These are phyloP conservation scores for Bondarzewia mesenterica DNA, from an alignment of 1,284 basidiomycete species.

Conservation along the genomic window DNA sequence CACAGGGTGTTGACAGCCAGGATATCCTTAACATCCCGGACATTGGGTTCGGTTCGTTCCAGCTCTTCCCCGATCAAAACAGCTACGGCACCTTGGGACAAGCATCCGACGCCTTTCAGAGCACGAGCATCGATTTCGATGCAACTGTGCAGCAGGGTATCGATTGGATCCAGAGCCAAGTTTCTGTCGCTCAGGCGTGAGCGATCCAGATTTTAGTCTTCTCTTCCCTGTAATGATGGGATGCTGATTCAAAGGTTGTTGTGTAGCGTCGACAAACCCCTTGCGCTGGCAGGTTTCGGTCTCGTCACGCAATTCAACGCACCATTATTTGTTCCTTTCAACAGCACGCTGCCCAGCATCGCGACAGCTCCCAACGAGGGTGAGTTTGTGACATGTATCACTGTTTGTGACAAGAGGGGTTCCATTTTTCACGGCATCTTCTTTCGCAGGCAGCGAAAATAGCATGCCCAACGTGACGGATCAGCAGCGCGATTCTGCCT, in stretches of 20 bases:
- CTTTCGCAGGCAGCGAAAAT: no score
- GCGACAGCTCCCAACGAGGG: slow-evolving; percentile 17
- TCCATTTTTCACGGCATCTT: no score
- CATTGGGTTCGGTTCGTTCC: slow-evolving; percentile 52
- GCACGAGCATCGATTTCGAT: slow-evolving; percentile 32
- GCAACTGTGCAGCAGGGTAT: slow-evolving; percentile 41
- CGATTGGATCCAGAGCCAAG: slow-evolving; percentile 48
- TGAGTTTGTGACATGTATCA: no score
- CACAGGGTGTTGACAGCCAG: slow-evolving; percentile 57
- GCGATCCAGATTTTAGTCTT: slow-evolving; percentile 12
- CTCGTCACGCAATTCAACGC: slow-evolving; percentile 49
- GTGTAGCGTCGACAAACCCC: slow-evolving; percentile 48
- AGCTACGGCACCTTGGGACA: slow-evolving; percentile 32
- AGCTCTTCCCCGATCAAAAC: slow-evolving; percentile 61
- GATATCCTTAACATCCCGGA: slow-evolving; percentile 51
- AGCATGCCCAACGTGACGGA: slow-evolving; percentile 25
- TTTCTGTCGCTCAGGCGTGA: slow-evolving; percentile 34
- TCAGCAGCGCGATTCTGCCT: slow-evolving; percentile 41
- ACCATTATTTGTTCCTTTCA: slow-evolving; percentile 52
- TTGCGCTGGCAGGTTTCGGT: slow-evolving; percentile 48
- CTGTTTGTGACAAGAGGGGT: no score
- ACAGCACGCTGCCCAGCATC: slow-evolving; percentile 39
- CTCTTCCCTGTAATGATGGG: neutral
- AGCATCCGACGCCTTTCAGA: neutral
- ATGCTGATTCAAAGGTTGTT: no score